These are phyloP conservation scores for Tetrapisispora nanseiensis DNA, from an alignment of 805 yeast species.

Conservation along the genomic window DNA sequence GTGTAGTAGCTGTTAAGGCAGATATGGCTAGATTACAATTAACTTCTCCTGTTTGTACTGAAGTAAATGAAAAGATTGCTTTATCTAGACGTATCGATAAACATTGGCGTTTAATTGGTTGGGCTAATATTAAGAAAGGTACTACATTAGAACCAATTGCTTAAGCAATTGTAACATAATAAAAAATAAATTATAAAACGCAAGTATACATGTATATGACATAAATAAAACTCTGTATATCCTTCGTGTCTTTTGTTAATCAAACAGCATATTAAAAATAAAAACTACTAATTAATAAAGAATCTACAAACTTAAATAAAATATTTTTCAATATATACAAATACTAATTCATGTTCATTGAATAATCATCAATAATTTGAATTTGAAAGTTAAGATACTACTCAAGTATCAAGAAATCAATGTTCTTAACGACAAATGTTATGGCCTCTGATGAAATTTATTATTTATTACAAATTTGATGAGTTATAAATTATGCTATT, in stretches of 20 bases:
- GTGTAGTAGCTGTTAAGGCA: constrained; percentile 95
- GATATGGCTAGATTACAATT: constrained; percentile 98
- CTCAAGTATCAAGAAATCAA: too few species aligned
- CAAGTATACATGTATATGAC: constrained; percentile 1
- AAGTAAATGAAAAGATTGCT: constrained; percentile 95
- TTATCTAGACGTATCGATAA: constrained; percentile 97
- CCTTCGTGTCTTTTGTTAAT: constrained; percentile 7
- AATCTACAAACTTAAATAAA: not conserved
- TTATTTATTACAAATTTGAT: not conserved
- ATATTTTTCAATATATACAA: not conserved
- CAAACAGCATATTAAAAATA: constrained; percentile 10
- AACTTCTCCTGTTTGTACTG: constrained; percentile 98
- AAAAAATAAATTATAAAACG: not conserved
- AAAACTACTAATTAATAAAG: constrained; percentile 5
- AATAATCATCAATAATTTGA: too few species aligned
- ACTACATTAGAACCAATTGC: constrained; percentile 70
- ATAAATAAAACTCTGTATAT: not conserved
- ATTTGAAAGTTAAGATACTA: too few species aligned
- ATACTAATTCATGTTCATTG: too few species aligned
- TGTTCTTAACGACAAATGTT: too few species aligned
- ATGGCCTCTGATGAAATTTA: too few species aligned
- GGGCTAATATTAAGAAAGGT: constrained; percentile 98
- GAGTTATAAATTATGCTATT: not conserved
- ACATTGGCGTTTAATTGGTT: constrained; percentile 99
- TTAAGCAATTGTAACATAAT: constrained; percentile 10